A percentile compares a stretch with the other conserved stretches of the same genome.
Conservation (phyloP, 1,284 basidiomycete genomes). For the Sparassis latifolia region DNA sequence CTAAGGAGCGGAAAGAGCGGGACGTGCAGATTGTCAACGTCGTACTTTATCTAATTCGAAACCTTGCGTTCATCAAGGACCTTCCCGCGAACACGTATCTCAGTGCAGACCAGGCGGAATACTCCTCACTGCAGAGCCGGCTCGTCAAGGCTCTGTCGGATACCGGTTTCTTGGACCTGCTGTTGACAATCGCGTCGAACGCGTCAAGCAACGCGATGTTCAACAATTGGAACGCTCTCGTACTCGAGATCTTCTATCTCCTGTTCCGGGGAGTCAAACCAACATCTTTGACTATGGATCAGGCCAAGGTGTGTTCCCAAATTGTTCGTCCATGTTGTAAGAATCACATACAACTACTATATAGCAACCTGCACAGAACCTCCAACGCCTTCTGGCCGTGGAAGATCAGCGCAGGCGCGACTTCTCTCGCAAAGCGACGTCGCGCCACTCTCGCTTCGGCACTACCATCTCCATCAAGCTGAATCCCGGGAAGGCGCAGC, state of each 20-base stretch:
- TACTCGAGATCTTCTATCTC: conserved; percentile 87
- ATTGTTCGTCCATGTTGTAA: conserved; percentile 6
- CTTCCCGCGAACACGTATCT: conserved; percentile 59
- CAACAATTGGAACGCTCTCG: conserved; percentile 79
- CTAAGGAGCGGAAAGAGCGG: conserved; percentile 63
- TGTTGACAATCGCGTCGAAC: conserved; percentile 80
- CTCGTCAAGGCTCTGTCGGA: conserved; percentile 69
- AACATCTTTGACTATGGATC: conserved; percentile 55
- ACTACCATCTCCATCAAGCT: conserved; percentile 81
- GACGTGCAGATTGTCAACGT: conserved; percentile 86
- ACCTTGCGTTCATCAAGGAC: conserved; percentile 87
- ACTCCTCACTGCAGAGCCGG: conserved; percentile 70
- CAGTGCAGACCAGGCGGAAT: conserved; percentile 71
- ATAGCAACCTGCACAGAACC: conserved; percentile 61
- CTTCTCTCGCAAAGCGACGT: conserved; percentile 54
- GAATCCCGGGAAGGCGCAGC: conserved; percentile 45
- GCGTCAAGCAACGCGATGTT: conserved; percentile 65
- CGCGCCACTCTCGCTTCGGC: conserved; percentile 89
- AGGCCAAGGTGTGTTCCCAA: conserved; percentile 49
- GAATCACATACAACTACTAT: conserved; percentile 5
- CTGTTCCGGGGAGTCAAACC: conserved; percentile 76
- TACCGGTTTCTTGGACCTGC: conserved; percentile 69
- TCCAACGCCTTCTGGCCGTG: conserved; percentile 64
- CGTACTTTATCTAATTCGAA: conserved; percentile 84
- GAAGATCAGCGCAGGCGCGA: conserved; percentile 62